Evolutionary conservation across 305 asterid species (phyloP).

Genomic region (Lippia alba): DNA sequence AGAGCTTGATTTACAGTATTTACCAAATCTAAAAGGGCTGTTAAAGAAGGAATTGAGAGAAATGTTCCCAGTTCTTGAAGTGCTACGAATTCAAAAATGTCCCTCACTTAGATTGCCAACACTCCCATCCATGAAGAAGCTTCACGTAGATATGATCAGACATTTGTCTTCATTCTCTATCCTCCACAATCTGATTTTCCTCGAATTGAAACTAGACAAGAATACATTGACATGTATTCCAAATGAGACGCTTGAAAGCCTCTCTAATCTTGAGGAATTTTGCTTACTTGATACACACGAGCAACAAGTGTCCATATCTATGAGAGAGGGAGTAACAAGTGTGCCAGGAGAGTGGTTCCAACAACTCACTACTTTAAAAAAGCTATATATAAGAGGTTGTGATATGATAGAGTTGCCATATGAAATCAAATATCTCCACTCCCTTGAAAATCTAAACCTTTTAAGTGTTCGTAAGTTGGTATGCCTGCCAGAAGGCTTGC

Average conservation of each 20-base stretch:
- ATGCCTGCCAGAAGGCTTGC: conserved; percentile 17
- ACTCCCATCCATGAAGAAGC: conserved; percentile 11
- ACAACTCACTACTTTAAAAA: conserved; percentile 6
- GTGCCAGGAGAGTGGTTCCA: conserved; percentile 15
- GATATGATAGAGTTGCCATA: neutral
- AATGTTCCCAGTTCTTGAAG: conserved; percentile 25
- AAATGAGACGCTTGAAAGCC: conserved; percentile 7
- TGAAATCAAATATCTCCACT: neutral
- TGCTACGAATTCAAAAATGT: neutral
- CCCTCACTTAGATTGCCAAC: conserved; percentile 23
- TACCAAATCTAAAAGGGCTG: conserved; percentile 15
- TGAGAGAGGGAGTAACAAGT: neutral
- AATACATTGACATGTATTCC: neutral
- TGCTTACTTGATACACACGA: neutral
- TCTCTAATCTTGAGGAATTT: conserved; percentile 6
- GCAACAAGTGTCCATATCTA: neutral
- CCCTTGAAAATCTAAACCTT: neutral
- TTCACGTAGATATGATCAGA: neutral
- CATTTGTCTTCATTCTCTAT: conserved; percentile 10
- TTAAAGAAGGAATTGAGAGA: conserved; percentile 14
- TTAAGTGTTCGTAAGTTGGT: neutral
- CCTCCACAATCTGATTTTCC: neutral
- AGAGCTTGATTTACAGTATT: neutral
- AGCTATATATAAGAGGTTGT: neutral
- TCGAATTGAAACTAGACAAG: neutral